Base-by-base conservation (phyloP, 177 flowering plant species). In the Vitis hybrid region DNA sequence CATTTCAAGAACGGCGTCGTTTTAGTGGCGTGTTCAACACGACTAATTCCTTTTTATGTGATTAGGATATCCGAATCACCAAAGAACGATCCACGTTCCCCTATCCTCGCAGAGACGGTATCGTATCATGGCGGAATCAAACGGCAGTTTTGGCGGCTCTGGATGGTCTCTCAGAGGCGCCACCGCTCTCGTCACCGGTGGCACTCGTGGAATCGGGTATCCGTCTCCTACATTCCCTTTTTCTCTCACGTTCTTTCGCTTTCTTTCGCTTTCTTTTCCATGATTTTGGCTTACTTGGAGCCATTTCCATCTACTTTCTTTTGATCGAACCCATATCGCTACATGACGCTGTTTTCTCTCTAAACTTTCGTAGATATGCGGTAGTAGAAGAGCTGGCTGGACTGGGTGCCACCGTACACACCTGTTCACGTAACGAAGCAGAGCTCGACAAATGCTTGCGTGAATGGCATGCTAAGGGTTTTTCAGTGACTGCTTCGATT, bases 341-440 rank as follows among this genome's bases (percentile, higher is more conserved):
- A 51, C 13, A 35, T 35, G 46, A 35, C 46, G 1, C 46, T 35
- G 46, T 35, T 35, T 35, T 52, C 27, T 30, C 32, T 0, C n/a
- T 50, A 40, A 35, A 11, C 14, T 21, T 13, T 56, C 18, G 27
- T 52, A 84, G 86, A 62, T 71, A 71, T 52, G 88, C 86, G 1
- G 55, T 79, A 8, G 86, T 83, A 75, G 83, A 83, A 62, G 88
- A 84, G 11, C 74, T 84, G 55, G 82, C 83, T 4, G 74, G 66
- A 54, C 55, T 81, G 3, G 88, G 88, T 4, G 88, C 86, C 14
- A 30, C 56, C 2, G 79, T 82, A 10, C 72, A 84, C 67, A 82
- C 85, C 0, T 84, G 87, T 73, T 78, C 87, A 12, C 63, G 85
- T 51, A 84, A 80, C 52, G 78, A 76, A 49, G 54, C 46, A 2